phyloP scores from a whole-genome alignment of 331 rosid species.

The Erythrophleum ivorense region DNA sequence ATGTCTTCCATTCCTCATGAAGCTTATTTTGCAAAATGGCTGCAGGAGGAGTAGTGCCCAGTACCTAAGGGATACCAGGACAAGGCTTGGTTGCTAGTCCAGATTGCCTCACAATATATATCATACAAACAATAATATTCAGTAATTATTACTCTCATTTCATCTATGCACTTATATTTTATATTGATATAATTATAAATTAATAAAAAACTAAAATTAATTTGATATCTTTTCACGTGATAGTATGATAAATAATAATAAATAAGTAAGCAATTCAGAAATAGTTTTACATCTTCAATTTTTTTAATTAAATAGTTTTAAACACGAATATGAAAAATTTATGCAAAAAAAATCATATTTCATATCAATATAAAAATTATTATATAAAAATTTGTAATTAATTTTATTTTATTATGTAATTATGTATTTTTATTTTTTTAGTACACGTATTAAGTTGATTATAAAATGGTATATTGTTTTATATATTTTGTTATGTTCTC shows the following conservation, averaged over 20 bases:
- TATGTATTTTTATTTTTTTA: background rate
- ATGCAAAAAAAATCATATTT: background rate
- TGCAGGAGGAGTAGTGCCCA: too few relatives aligned
- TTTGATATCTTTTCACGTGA: background rate
- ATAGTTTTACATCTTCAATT: background rate
- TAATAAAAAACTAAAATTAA: background rate
- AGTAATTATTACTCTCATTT: background rate
- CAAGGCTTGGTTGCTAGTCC: background rate
- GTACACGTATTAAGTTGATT: constrained; percentile 1
- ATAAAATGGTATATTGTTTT: background rate
- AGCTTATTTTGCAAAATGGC: too few relatives aligned
- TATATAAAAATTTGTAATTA: background rate
- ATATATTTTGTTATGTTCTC: background rate
- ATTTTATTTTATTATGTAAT: background rate
- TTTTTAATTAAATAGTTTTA: background rate
- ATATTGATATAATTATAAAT: background rate
- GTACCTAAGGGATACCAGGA: background rate
- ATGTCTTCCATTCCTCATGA: background rate
- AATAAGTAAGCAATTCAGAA: background rate
- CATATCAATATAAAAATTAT: background rate
- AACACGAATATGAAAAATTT: background rate
- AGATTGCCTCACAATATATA: background rate
- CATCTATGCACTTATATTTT: background rate
- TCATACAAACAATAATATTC: background rate
- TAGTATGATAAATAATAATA: background rate